Evolutionary conservation across 2,329 filamentous ascomycete genomes (phyloP), one percentile per base, ranked within the genome.

Genomic region (Aspergillus sojae): DNA sequence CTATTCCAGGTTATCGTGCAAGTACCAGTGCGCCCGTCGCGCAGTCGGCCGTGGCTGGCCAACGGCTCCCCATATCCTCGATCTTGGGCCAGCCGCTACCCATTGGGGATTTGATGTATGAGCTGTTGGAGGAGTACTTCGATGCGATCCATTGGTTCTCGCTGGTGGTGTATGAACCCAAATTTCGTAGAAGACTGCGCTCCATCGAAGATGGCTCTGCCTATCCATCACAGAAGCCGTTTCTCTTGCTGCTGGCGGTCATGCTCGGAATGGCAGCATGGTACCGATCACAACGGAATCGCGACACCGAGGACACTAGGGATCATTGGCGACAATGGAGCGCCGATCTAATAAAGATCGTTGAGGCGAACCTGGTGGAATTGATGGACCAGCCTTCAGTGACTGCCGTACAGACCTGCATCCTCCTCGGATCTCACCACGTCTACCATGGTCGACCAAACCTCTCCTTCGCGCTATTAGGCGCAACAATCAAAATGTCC

Each of bases 121-220:
- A 69, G 21, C 68, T 80, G 2, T 55, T 82, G 11, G 78, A 80
- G 60, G 73, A 78, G 21, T 82, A 81, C 56, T 79, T 81, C 58
- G 71, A 76, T 56, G 68, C 77, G 2, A 75, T 82, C 19, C 79
- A 81, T 67, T 82, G 80, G 79, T 81, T 82, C 60, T 81, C 79
- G 19, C 70, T 82, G 4, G 78, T 79, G 1, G 71, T 82, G 21
- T 78, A 78, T 59, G 79, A 81, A 58, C 79, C 79, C 1, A 78
- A 71, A 30, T 80, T 82, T 54, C 76, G 79, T 26, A 66, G 66
- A 12, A 66, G 68, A 4, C 74, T 78, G 30, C 62, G 69, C 11
- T 73, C 74, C 9, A 70, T 80, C 2, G 62, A 68, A 1, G 77
- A 78, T 62, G 76, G 77, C 2, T 68, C 63, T 43, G 78, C 79